phyloP scores from a whole-genome alignment of 2,329 filamentous ascomycete genomes.

The Colletotrichum gloeosporioides region DNA sequence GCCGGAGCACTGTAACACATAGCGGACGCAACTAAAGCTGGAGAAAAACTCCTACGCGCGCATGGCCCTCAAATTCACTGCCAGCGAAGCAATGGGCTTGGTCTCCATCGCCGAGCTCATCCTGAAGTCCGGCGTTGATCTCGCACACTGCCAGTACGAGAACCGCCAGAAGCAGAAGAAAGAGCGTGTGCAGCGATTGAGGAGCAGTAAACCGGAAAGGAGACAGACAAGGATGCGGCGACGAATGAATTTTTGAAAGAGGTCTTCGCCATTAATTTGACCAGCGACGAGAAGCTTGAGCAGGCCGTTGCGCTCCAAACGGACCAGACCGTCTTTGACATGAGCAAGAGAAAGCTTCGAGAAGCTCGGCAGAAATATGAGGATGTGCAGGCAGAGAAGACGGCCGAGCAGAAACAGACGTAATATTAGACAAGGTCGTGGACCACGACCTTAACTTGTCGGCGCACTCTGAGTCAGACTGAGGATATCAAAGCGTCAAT shows the following conservation, averaged over 20 bases:
- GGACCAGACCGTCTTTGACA: neutral
- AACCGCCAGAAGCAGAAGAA: neutral
- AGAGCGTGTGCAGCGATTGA: neutral
- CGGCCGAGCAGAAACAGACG: neutral
- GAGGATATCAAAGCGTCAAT: neutral
- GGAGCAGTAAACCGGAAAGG: neutral
- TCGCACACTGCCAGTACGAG: neutral
- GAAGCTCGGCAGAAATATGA: neutral
- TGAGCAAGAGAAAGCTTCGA: neutral
- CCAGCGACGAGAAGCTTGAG: neutral
- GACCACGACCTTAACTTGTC: neutral
- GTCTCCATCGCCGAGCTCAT: neutral
- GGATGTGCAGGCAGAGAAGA: neutral
- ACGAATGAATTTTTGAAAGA: neutral
- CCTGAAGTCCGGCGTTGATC: neutral
- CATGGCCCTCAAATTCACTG: neutral
- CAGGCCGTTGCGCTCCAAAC: neutral
- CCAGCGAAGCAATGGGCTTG: neutral
- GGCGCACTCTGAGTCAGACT: neutral
- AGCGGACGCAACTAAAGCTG: neutral
- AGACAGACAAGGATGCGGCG: neutral
- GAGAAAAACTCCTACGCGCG: neutral
- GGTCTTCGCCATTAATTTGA: neutral
- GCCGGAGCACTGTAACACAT: neutral
- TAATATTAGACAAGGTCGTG: neutral